Conservation (phyloP, 2,329 filamentous ascomycete species). For the Xylogone sp. region DNA sequence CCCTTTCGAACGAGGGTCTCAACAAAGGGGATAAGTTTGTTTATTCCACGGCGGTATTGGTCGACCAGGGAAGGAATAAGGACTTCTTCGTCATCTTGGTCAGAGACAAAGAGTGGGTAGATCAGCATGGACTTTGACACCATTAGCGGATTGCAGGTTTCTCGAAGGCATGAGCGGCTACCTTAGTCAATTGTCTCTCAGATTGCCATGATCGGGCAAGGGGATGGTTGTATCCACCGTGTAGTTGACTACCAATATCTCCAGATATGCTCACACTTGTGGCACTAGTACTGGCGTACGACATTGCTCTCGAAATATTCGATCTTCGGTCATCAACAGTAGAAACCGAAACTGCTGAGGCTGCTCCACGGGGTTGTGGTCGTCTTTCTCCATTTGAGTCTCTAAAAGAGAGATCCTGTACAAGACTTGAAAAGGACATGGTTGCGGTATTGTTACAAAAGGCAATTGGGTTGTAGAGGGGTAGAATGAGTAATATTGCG, state of each 20-base stretch:
- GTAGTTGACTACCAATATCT: conserved; percentile 79
- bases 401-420: conserved; percentile 60
- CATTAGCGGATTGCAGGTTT: conserved; percentile 9
- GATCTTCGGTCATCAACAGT: conserved; percentile 58
- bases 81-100: conserved; percentile 88
- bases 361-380: conserved; percentile 42
- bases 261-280: conserved; percentile 67
- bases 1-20: conserved; percentile 86
- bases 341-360: conserved; percentile 25
- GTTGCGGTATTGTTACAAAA: conserved; percentile 4
- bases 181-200: conserved; percentile 82
- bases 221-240: conserved; percentile 79
- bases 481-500: neutral
- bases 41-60: conserved; percentile 83
- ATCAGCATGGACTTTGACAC: conserved; percentile 85
- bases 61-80: conserved; percentile 87
- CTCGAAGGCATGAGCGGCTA: conserved; percentile 31
- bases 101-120: conserved; percentile 94
- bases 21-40: conserved; percentile 80
- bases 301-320: conserved; percentile 60
- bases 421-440: conserved; percentile 67
- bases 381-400: conserved; percentile 38
- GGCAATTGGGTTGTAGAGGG: neutral
- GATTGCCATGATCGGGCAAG: conserved; percentile 78
- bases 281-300: conserved; percentile 62